A percentile compares a stretch with the other conserved stretches of the same genome.
These are phyloP conservation scores for Torrubiellomyces zombiae DNA, from an alignment of 2,329 filamentous ascomycete species.

Conservation along the genomic window DNA sequence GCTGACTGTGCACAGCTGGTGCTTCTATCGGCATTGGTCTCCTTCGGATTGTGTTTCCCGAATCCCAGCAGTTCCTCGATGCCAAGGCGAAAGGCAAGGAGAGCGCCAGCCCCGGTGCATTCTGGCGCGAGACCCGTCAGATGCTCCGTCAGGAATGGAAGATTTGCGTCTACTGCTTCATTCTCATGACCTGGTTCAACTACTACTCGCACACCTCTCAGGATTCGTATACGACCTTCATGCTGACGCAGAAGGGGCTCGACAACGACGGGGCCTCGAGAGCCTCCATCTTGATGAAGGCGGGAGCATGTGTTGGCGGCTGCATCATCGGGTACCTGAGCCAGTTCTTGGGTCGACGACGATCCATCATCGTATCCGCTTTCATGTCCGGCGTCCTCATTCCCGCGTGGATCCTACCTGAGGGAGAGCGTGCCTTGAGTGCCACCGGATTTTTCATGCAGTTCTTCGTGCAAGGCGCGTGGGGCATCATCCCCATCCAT, in stretches of 20 bases:
- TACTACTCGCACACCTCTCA: constrained; percentile 66
- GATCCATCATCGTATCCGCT: constrained; percentile 45
- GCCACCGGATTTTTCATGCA: constrained; percentile 54
- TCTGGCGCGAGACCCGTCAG: constrained; percentile 51
- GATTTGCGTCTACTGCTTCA: constrained; percentile 59
- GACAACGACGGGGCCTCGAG: constrained; percentile 45
- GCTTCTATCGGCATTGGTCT: constrained; percentile 53
- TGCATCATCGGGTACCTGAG: constrained; percentile 58
- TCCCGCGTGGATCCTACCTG: constrained; percentile 53
- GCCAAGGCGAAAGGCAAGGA: constrained; percentile 44
- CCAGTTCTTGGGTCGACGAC: constrained; percentile 58
- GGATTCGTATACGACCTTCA: constrained; percentile 69
- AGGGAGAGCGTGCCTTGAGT: constrained; percentile 40
- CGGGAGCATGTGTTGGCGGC: constrained; percentile 57
- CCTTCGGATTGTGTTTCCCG: constrained; percentile 51
- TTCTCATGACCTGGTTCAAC: constrained; percentile 66
- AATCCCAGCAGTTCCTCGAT: constrained; percentile 59
- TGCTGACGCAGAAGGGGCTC: constrained; percentile 56
- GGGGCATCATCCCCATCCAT: constrained; percentile 55
- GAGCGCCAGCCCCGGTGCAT: constrained; percentile 27
- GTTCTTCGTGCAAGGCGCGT: constrained; percentile 49
- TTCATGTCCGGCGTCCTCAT: constrained; percentile 45
- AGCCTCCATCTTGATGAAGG: constrained; percentile 72
- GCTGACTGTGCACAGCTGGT: constrained; percentile 26
- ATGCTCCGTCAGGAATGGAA: constrained; percentile 60